Conservation (phyloP, 2,329 filamentous ascomycete species). For the Dactylonectria estremocensis region DNA sequence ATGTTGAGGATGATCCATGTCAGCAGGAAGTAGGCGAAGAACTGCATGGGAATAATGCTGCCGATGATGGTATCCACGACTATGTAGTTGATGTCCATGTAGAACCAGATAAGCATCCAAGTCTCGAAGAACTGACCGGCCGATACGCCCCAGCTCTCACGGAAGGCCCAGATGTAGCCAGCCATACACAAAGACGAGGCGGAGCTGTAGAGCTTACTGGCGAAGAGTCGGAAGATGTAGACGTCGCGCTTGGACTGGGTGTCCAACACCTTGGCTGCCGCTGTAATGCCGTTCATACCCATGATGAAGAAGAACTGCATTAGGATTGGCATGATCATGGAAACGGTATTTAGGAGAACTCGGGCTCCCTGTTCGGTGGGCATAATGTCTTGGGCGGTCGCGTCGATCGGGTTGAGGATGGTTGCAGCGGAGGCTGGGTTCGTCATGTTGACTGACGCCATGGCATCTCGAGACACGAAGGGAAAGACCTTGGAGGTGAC, state of each 20-base stretch:
- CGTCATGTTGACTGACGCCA: constrained; percentile 35
- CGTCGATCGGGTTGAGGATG: constrained; percentile 51
- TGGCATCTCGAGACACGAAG: constrained; percentile 18
- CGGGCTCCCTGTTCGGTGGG: constrained; percentile 51
- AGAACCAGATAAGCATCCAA: constrained; percentile 55
- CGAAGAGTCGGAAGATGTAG: constrained; percentile 38
- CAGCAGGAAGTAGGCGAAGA: constrained; percentile 60
- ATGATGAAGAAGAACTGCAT: constrained; percentile 53
- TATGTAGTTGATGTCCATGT: constrained; percentile 59
- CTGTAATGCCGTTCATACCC: constrained; percentile 24
- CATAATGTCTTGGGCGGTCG: constrained; percentile 45
- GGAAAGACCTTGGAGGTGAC: constrained; percentile 43
- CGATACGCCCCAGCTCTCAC: constrained; percentile 56
- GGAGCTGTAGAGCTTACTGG: constrained; percentile 51
- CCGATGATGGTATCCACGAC: constrained; percentile 54
- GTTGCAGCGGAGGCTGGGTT: constrained; percentile 38
- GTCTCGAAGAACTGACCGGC: constrained; percentile 44
- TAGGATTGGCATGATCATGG: too few species aligned
- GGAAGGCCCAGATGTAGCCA: too few species aligned
- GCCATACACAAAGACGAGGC: constrained; percentile 54
- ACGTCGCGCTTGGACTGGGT: constrained; percentile 38
- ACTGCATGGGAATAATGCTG: constrained; percentile 50
- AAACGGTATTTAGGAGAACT: too few species aligned
- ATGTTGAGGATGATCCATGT: constrained; percentile 60
- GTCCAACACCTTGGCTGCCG: constrained; percentile 8